Evolutionary conservation across 2,329 filamentous ascomycete species (phyloP).

Genomic region (Cladophialophora chaetospira): DNA sequence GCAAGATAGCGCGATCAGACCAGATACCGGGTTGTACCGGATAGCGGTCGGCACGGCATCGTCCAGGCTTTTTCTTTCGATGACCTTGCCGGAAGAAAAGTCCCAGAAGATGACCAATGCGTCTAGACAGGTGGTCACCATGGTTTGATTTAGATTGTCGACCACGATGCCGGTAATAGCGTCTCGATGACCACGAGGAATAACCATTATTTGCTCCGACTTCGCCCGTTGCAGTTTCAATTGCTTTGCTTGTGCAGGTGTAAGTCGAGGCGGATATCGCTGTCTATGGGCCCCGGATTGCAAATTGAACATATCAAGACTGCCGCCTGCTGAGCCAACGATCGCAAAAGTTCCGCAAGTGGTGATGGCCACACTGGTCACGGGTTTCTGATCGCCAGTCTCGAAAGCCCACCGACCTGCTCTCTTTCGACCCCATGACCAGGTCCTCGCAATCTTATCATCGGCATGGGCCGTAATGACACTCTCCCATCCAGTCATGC

Average conservation of each 20-base stretch:
- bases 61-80: slow-evolving; percentile 82
- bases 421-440: slow-evolving; percentile 96
- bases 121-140: slow-evolving; percentile 86
- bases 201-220: slow-evolving; percentile 46
- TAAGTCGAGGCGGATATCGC: slow-evolving; percentile 78
- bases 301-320: slow-evolving; percentile 93
- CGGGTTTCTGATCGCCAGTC: slow-evolving; percentile 64
- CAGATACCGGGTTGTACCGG: slow-evolving; percentile 78
- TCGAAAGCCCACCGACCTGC: slow-evolving; percentile 92
- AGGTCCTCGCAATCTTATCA: slow-evolving; percentile 83
- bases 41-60: slow-evolving; percentile 75
- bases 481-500: slow-evolving; percentile 93
- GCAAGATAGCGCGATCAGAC: slow-evolving; percentile 84
- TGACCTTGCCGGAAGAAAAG: slow-evolving; percentile 76
- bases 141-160: slow-evolving; percentile 81
- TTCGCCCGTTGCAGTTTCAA: slow-evolving; percentile 66
- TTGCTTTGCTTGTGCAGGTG: slow-evolving; percentile 75
- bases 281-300: slow-evolving; percentile 90
- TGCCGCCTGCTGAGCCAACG: slow-evolving; percentile 78
- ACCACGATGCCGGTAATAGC: slow-evolving; percentile 83
- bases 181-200: slow-evolving; percentile 73
- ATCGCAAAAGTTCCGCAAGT: slow-evolving; percentile 92
- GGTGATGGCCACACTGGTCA: slow-evolving; percentile 79
- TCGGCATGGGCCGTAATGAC: slow-evolving; percentile 88
- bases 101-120: slow-evolving; percentile 98